Conservation (phyloP, 2,329 filamentous ascomycete species). For the Fusarium hainanense region DNA sequence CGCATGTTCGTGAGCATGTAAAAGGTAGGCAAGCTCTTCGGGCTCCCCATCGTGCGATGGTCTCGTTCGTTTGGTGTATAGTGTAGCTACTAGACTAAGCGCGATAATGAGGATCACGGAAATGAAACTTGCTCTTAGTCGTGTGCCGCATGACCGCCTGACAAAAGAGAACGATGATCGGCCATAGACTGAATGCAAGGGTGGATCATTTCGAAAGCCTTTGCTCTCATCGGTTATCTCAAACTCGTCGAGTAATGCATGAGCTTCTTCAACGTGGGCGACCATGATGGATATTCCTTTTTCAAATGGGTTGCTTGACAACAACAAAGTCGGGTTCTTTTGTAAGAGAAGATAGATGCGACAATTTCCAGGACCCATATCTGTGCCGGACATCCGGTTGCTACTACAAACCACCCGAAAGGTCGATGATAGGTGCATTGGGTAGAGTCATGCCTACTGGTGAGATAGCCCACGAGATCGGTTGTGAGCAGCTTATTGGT, state of each 20-base stretch:
- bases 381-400: conserved; percentile 6
- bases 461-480: conserved; percentile 19
- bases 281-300: too few relatives aligned
- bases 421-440: neutral
- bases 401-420: neutral
- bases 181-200: accelerated
- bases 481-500: neutral
- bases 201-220: neutral
- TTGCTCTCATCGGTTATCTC: neutral
- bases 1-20: neutral
- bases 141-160: neutral
- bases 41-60: accelerated
- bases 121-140: neutral
- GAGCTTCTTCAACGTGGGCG: conserved; percentile 16
- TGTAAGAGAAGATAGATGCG: neutral
- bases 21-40: neutral
- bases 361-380: neutral
- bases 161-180: accelerated
- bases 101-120: too few relatives aligned
- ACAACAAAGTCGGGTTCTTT: neutral
- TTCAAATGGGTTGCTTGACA: too few relatives aligned
- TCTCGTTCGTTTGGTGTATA: accelerated
- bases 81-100: neutral
- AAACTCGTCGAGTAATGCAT: conserved; percentile 12
- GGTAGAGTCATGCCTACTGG: neutral